A percentile compares a stretch with the other conserved stretches of the same genome.
Evolutionary conservation across 192 early-diverging fungal genomes (phyloP).

Genomic region (Coemansia sp.): DNA sequence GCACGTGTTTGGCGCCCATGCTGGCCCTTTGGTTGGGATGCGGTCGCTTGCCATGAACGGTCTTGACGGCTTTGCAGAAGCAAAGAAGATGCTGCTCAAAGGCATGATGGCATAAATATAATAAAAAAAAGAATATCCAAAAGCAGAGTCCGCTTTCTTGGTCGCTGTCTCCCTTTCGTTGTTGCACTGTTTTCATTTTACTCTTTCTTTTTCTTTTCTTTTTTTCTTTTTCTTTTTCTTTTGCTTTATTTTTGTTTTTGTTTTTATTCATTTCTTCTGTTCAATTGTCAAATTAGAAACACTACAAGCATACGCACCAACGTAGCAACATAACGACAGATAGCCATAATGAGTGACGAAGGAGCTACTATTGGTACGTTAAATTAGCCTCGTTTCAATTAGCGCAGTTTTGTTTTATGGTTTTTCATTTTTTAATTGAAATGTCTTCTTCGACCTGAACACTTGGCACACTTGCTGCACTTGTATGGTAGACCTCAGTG

Average conservation of each 20-base stretch:
- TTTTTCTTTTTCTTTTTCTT: not conserved
- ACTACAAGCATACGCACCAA: not conserved
- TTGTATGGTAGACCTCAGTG: too few relatives aligned
- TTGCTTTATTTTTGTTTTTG: not conserved
- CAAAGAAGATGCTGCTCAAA: conserved; percentile 58
- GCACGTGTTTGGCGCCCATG: conserved; percentile 71
- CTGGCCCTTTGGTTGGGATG: conserved; percentile 60
- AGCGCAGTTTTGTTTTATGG: not conserved
- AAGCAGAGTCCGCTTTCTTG: not conserved
- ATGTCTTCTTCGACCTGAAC: not conserved
- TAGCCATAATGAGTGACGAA: conserved; percentile 23
- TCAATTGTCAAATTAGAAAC: not conserved
- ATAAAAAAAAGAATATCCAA: not conserved
- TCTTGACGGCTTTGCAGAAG: conserved; percentile 62
- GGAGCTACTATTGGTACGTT: conserved; percentile 24
- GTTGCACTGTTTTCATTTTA: not conserved
- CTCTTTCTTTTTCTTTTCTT: not conserved
- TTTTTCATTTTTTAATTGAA: not conserved
- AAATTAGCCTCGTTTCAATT: not conserved
- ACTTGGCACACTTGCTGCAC: not conserved
- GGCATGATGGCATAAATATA: conserved; percentile 16
- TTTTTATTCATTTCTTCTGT: not conserved
- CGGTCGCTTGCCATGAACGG: conserved; percentile 73
- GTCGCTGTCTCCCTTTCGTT: not conserved
- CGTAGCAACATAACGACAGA: not conserved